A percentile compares a stretch with the other conserved stretches of the same genome.
Conservation (phyloP, 768 basidiomycete species). For the Kwoniella botswanensis region DNA sequence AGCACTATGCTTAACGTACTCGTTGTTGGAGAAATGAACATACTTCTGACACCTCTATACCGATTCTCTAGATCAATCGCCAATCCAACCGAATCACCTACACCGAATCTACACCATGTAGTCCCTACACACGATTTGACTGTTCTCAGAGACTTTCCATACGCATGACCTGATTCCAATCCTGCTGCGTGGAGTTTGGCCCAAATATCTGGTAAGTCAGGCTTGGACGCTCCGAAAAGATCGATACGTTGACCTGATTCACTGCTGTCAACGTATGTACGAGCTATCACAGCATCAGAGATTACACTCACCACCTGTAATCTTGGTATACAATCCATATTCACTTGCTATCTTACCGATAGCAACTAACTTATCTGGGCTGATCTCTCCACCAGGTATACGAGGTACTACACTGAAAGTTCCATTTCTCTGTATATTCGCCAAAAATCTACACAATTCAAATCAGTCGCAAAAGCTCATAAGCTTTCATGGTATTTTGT, state of each 20-base stretch:
- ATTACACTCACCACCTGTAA: conserved; percentile 58
- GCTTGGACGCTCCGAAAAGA: conserved; percentile 72
- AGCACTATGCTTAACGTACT: conserved; percentile 10
- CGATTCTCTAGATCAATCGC: conserved; percentile 74
- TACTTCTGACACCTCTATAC: conserved; percentile 66
- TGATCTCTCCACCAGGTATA: conserved; percentile 72
- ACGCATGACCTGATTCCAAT: conserved; percentile 77
- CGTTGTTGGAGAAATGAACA: neutral
- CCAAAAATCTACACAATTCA: conserved; percentile 61
- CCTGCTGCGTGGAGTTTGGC: conserved; percentile 68
- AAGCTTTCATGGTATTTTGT: neutral
- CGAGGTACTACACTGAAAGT: conserved; percentile 76
- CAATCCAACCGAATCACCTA: conserved; percentile 76
- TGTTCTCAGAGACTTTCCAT: conserved; percentile 72
- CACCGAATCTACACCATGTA: conserved; percentile 68
- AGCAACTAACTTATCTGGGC: conserved; percentile 69
- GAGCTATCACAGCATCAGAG: too few relatives aligned
- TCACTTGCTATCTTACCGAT: conserved; percentile 72
- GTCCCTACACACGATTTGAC: conserved; percentile 80
- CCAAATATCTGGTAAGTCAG: conserved; percentile 73
- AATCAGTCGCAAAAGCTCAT: neutral
- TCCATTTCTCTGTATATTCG: conserved; percentile 71
- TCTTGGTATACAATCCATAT: conserved; percentile 71
- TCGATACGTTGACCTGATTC: conserved; percentile 65
- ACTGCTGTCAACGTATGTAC: too few relatives aligned